phyloP scores from a whole-genome alignment of 352 stramenopile species.

The Ophiocytium majus region DNA sequence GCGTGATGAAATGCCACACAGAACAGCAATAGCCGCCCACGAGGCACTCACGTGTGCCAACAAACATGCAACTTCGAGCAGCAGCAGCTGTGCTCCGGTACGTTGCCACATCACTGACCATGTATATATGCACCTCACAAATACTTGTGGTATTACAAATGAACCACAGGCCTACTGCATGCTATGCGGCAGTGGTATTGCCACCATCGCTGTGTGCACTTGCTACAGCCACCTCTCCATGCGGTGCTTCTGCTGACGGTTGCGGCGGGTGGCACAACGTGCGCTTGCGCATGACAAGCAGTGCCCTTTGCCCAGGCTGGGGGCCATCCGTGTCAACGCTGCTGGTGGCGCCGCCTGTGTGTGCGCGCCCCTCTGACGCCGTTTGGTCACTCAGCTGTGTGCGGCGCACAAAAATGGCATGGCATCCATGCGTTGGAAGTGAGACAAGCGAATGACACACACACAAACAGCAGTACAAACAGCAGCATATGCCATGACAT shows the following conservation, averaged over 20 bases:
- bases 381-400: neutral
- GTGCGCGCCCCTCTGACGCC: neutral
- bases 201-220: neutral
- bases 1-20: too few relatives aligned
- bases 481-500: neutral
- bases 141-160: too few relatives aligned
- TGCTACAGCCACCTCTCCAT: neutral
- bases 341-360: neutral
- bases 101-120: too few relatives aligned
- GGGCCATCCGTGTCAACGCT: neutral
- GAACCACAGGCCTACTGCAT: too few relatives aligned
- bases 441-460: neutral
- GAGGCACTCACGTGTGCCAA: too few relatives aligned
- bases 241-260: too few relatives aligned
- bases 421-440: too few relatives aligned
- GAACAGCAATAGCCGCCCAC: too few relatives aligned
- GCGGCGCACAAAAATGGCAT: too few relatives aligned
- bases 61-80: too few relatives aligned
- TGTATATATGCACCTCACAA: too few relatives aligned
- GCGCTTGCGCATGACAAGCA: conserved; percentile 11
- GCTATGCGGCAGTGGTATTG: conserved; percentile 1
- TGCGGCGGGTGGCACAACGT: neutral
- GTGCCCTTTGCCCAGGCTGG: conserved; percentile 8
- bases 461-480: neutral
- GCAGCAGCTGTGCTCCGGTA: too few relatives aligned